Evolutionary conservation across 1,284 basidiomycete species (phyloP), one percentile per base, ranked within the genome.

Genomic region (Earliella scabrosa): DNA sequence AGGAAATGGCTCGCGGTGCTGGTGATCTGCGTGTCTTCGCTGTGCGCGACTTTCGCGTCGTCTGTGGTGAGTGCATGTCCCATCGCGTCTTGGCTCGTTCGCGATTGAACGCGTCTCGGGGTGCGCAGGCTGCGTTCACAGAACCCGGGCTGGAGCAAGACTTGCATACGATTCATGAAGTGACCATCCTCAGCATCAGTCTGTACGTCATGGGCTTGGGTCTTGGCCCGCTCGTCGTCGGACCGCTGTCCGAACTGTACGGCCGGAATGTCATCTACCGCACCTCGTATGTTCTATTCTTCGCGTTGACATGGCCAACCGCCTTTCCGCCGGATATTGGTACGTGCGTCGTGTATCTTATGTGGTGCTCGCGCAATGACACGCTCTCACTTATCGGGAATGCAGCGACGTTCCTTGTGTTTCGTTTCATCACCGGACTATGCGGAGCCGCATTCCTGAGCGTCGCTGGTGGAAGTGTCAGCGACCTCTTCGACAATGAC

Each of bases 391-490:
- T 13, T 24, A 41, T n/a, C 11, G 21, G 8, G 39, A 13, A 11
- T 41, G 23, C 52, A 79, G 83, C 75, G 10, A 80, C 86, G 0
- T 82, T 82, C 63, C 73, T 92, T 9, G 75, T 88, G 10, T 91
- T 91, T 63, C 83, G 90, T 4, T 90, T 90, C 68, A 62, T 90
- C 20, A 82, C 82, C 2, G 92, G 92, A 0, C 81, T 89, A 50
- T 83, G 79, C 55, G 82, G 91, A 0, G 77, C 88, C 0, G 86
- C 90, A 0, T 95, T 95, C 70, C 73, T 95, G 21, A 87, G 83
- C 54, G 92, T 95, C 1, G 86, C 88, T 0, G 93, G 93, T 0
- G 92, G 92, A 2, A 87, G 85, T 45, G 82, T 94, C 18, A 85
- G 85, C 20, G 93, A 94, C 68, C 68, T 93, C 54, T 94, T 92